phyloP scores from a whole-genome alignment of 2,329 filamentous ascomycete genomes.

The Amylocarpus encephaloides region DNA sequence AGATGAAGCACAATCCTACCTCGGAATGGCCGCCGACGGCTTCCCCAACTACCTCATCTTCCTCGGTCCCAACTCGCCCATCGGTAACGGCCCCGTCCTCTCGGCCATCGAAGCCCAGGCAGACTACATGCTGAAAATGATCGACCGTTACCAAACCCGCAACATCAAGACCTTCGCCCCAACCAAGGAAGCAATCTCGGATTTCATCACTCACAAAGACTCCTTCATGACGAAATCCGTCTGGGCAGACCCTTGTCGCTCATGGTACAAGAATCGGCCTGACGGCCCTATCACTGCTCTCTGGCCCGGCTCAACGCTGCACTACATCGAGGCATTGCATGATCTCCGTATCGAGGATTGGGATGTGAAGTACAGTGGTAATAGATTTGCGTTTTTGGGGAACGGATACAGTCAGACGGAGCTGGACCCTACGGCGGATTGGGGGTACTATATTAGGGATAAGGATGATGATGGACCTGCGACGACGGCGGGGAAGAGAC shows the following conservation, averaged over 20 bases:
- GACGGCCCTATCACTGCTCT: constrained; percentile 35
- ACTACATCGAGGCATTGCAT: constrained; percentile 43
- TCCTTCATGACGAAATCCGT: constrained; percentile 40
- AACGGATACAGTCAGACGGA: constrained; percentile 39
- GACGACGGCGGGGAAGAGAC: constrained; percentile 20
- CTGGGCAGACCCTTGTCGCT: constrained; percentile 39
- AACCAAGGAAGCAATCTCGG: constrained; percentile 40
- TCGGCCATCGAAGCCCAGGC: constrained; percentile 41
- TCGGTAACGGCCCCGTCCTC: constrained; percentile 37
- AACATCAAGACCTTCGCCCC: constrained; percentile 40
- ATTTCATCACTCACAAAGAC: constrained; percentile 44
- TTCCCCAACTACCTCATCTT: constrained; percentile 28
- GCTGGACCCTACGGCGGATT: constrained; percentile 35
- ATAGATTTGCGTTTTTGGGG: constrained; percentile 36
- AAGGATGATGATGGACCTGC: constrained; percentile 32
- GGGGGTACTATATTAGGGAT: constrained; percentile 36
- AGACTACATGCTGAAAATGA: constrained; percentile 44
- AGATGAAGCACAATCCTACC: constrained; percentile 17
- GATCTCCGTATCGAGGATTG: constrained; percentile 42
- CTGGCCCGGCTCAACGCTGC: constrained; percentile 41
- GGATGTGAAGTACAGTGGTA: constrained; percentile 36
- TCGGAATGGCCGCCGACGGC: constrained; percentile 14
- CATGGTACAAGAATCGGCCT: constrained; percentile 35
- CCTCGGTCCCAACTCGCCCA: constrained; percentile 37
- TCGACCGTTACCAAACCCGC: constrained; percentile 44